These are phyloP conservation scores for Fusarium veterinarium DNA, from an alignment of 2,329 filamentous ascomycete species.

Conservation along the genomic window DNA sequence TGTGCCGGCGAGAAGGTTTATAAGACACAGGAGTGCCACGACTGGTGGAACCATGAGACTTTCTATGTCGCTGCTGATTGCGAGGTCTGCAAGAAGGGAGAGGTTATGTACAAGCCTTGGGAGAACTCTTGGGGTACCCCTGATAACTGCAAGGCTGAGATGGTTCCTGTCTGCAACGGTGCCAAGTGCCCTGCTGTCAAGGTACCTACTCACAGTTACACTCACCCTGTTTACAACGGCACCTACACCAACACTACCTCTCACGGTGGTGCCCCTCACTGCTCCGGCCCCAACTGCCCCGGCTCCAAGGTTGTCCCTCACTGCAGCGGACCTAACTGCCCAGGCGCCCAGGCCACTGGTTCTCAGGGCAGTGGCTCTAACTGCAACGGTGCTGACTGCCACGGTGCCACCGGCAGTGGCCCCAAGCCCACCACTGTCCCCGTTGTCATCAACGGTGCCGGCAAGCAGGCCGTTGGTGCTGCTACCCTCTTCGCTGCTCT, in stretches of 20 bases:
- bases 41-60: slow-evolving; percentile 22
- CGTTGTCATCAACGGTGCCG: slow-evolving; percentile 21
- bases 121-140: slow-evolving; percentile 27
- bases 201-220: not conserved
- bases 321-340: not conserved
- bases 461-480: slow-evolving; percentile 33
- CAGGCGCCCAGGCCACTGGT: not conserved
- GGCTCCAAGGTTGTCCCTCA: not conserved
- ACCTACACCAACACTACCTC: not conserved
- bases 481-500: slow-evolving; percentile 33
- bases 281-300: not conserved
- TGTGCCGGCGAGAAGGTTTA: slow-evolving; percentile 36
- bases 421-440: slow-evolving; percentile 1
- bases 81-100: slow-evolving; percentile 13
- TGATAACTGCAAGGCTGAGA: not conserved
- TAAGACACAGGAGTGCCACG: slow-evolving; percentile 29
- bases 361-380: not conserved
- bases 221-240: not conserved
- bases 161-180: slow-evolving; percentile 4
- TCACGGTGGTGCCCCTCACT: not conserved
- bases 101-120: slow-evolving; percentile 38
- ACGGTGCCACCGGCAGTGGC: not conserved
- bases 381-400: not conserved
- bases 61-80: slow-evolving; percentile 29
- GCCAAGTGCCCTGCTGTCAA: slow-evolving; percentile 6